phyloP scores from a whole-genome alignment of 371 early-diverging fungal species.

The Apophysomyces trapeziformis region DNA sequence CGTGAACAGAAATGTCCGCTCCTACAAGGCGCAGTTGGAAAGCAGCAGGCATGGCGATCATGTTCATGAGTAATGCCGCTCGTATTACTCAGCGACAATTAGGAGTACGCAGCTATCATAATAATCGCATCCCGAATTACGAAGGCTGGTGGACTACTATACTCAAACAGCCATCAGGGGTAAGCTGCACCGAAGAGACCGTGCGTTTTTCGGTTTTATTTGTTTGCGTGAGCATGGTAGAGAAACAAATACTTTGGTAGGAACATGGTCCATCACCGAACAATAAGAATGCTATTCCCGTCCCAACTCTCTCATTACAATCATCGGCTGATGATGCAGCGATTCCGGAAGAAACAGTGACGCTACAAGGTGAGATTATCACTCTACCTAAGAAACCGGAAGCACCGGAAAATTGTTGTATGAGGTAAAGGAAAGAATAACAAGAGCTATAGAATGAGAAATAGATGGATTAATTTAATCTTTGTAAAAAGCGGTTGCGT shows the following conservation, averaged over 20 bases:
- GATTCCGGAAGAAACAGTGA: conserved; percentile 18
- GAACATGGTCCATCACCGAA: background rate
- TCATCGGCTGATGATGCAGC: background rate
- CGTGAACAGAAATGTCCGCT: too few relatives aligned
- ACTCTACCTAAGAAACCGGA: conserved; percentile 36
- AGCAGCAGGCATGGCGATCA: background rate
- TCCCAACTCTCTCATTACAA: background rate
- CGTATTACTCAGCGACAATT: background rate
- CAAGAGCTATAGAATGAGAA: background rate
- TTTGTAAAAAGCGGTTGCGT: conserved; percentile 40
- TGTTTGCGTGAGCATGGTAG: background rate
- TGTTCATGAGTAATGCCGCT: background rate
- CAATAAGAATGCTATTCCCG: conserved; percentile 16
- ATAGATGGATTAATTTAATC: background rate
- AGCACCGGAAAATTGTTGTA: conserved; percentile 49
- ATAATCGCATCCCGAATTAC: conserved; percentile 24
- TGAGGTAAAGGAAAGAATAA: conserved; percentile 38
- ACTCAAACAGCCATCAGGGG: conserved; percentile 25
- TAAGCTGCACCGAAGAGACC: conserved; percentile 11
- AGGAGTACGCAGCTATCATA: background rate
- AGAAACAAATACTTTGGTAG: conserved; percentile 7
- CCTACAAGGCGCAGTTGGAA: too few relatives aligned
- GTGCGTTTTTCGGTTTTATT: background rate
- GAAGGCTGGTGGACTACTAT: conserved; percentile 44
- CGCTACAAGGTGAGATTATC: conserved; percentile 30